Evolutionary conservation across 208 protist species (phyloP), one percentile per base, ranked within the genome.

Genomic region (Porcisia deanei): DNA sequence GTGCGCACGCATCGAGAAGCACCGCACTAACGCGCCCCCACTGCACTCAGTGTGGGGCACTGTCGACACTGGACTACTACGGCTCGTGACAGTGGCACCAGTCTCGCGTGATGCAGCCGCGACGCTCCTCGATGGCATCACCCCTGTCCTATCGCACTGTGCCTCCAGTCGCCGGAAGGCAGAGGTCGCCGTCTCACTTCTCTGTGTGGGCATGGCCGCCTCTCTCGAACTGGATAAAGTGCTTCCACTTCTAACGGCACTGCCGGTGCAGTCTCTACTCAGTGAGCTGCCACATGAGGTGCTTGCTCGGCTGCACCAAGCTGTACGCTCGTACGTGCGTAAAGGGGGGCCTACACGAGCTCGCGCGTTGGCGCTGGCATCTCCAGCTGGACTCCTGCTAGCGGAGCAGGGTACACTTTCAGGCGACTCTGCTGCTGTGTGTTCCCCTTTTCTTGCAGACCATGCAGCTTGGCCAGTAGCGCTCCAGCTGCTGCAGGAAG

Each of bases 111-210:
- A 54, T 49, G 43, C 71, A 20, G 71, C 71, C n/a, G 57, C 45
- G 39, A 45, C 39, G 39, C 71, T 75, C 25, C 68, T 72, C 52
- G 68, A 59, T 18, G 16, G 49, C 52, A 43, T 72, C 52, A 47
- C 10, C 0, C 68, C 68, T 7, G 43, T 52, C 3, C 34, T 52
- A 52, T 47, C 49, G 20, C 55, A 70, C 43, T 20, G 37, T 59
- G 70, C 37, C 25, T 20, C 16, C 43, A 58, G 3, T n/a, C 25
- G 8, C 20, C 22, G 49, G 57, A 47, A 53, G 16, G 39, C 58
- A n/a, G 71, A 82, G 72, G 66, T 70, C 6, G 57, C 66, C 0
- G 77, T 65, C 0, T 82, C 72, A 12, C 66, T 82, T 37, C 66
- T 82, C 34, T 52, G 54, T 25, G 39, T 74, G 3, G 71, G 77